Base-by-base conservation (phyloP, 148 eudicot species). In the Pharnaceum exiguum region DNA sequence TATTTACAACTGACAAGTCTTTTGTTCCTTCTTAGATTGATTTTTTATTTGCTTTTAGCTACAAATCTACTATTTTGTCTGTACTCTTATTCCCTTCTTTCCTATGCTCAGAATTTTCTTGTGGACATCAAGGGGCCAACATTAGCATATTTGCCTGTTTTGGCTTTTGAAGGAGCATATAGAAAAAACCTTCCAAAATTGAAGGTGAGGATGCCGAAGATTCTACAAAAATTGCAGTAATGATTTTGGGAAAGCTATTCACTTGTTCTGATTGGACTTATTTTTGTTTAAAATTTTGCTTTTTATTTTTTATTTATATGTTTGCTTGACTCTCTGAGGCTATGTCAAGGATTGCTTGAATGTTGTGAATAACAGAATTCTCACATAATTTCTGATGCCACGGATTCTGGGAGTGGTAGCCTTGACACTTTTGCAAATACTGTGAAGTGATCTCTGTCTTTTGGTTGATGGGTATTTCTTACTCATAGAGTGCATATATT, bases 141-240 rank as follows among this genome's bases (percentile, higher is more conserved):
- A 25, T 60, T 94, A 70, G 99, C 95, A 32, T 75, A 68, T 69
- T 76, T 94, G 69, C 99, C 99, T 42, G 99, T 86, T 30, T 83
- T 94, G 51, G 85, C 96, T 46, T 94, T 94, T 89, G 99, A 94
- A 85, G 99, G 99, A 51, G 99, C 86, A 56, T 89, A 86, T 40
- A 78, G 95, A 74, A 84, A 90, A 60, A 94, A 89, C 67, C 82
- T 86, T 52, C 99, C 96, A 0, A 94, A 86, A 51, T 86, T 94
- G 78, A 89, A 83, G 99, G 99, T 86, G 73, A 38, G 68, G 1
- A n/a, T 36, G 24, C n/a, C 31, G 47, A 38, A n/a, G 23, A 28
- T 27, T 27, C 57, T 62, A 1, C 29, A n/a, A 18, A 21, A 5
- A 44, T 62, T 48, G 16, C 21, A 57, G 4, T 6, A 24, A 38